Conservation (phyloP, 768 basidiomycete genomes). For the Pulveroboletus frians region DNA sequence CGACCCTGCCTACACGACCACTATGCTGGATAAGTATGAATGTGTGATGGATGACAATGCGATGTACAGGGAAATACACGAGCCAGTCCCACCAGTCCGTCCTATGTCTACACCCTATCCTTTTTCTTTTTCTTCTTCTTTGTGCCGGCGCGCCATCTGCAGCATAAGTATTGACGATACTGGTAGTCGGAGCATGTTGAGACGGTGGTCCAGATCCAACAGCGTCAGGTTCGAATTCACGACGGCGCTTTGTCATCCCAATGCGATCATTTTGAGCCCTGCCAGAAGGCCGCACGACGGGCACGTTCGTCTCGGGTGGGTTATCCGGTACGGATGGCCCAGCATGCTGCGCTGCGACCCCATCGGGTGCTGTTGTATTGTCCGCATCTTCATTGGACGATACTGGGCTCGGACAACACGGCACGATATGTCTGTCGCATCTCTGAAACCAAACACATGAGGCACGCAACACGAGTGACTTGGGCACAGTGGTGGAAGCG, state of each 20-base stretch:
- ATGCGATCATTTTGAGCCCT: not conserved
- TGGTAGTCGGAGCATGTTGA: not conserved
- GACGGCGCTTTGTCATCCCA: conserved; percentile 19
- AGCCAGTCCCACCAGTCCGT: no score
- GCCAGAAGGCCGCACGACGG: not conserved
- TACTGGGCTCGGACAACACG: conserved; percentile 65
- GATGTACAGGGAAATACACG: no score
- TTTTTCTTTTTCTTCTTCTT: conserved; percentile 26
- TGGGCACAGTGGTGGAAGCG: no score
- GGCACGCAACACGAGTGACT: no score
- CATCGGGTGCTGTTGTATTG: not conserved
- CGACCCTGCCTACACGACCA: no score
- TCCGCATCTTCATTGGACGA: not conserved
- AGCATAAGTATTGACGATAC: not conserved
- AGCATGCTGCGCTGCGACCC: not conserved
- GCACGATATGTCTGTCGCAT: conserved; percentile 79
- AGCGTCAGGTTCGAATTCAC: conserved; percentile 13
- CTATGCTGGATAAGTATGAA: no score
- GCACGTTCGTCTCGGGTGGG: not conserved
- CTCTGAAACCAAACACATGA: conserved; percentile 39
- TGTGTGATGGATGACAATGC: no score
- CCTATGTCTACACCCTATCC: no score
- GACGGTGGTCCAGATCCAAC: not conserved
- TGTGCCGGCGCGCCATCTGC: conserved; percentile 6
- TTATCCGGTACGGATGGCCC: not conserved